phyloP scores from a whole-genome alignment of 1,139 yeast species.

The Maudiozyma humilis region DNA sequence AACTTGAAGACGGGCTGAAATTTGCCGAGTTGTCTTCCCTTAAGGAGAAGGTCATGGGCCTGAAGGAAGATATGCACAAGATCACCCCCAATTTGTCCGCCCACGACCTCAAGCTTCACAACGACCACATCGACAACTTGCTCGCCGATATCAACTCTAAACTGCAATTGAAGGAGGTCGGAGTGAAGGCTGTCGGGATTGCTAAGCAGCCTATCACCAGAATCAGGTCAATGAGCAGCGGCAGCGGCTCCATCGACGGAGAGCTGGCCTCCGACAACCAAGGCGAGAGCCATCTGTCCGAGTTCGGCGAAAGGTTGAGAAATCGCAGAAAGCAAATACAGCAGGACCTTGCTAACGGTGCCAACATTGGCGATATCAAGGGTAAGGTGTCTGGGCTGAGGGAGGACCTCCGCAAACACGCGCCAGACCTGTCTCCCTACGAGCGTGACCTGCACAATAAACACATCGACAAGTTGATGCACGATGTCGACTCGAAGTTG shows the following conservation, averaged over 20 bases:
- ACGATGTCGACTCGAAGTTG: slow-evolving; percentile 9
- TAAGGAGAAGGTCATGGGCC: not conserved
- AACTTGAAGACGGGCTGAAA: not conserved
- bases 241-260: not conserved
- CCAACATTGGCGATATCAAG: not conserved
- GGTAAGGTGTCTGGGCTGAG: slow-evolving; percentile 10
- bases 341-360: not conserved
- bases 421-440: slow-evolving; percentile 15
- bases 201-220: not conserved
- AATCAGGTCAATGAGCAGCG: not conserved
- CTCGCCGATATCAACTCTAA: not conserved
- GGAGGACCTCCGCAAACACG: slow-evolving; percentile 9
- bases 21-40: not conserved
- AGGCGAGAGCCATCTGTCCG: not conserved
- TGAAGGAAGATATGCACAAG: slow-evolving; percentile 2
- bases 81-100: not conserved
- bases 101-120: not conserved
- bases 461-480: slow-evolving; percentile 14
- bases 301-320: not conserved
- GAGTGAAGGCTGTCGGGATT: not conserved
- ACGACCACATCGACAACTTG: not conserved
- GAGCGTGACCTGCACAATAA: slow-evolving; percentile 16
- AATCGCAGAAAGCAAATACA: slow-evolving; percentile 1
- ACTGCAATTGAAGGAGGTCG: not conserved
- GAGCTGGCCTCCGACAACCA: not conserved